Evolutionary conservation across 192 early-diverging fungal genomes (phyloP), one percentile per base, ranked within the genome.

Genomic region (Phlyctochytrium bullatum): DNA sequence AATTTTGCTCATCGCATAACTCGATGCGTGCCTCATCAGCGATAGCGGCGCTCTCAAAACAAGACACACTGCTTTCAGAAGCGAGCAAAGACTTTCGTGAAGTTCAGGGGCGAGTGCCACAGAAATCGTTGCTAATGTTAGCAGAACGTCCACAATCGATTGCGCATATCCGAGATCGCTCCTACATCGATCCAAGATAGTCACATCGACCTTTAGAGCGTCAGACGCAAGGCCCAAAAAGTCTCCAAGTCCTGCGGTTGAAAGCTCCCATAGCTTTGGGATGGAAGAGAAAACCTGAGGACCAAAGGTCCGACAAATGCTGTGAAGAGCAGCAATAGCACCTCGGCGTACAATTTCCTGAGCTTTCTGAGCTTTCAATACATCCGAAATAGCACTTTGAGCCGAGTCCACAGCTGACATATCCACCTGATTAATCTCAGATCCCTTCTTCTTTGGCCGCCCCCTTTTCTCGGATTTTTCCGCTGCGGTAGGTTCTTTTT

Each of bases 21-120:
- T 86, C 0, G 92, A 91, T 54, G 89, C 83, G 66, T 89, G 80
- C 0, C 97, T 86, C 47, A 97, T 81, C 1, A 93, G 80, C 0
- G 92, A 78, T 62, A 83, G 89, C 29, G 81, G 77, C 32, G 90
- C 86, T 14, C 84, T 73, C 25, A 95, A 77, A 25, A 88, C 81
- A 36, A 77, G 80, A 23, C 84, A 76, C 29, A 91, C 81, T 62
- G 86, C 82, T 32, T 86, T 84, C 40, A 97, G 71, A 28, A 94
- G 65, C 2, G 72, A 71, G 4, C 78, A 70, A 25, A 93, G 71
- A 56, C 77, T 69, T 0, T 54, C 56, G 64, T 91, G 88, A 33
- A 95, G 52, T 3, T 70, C 69, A 1, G 35, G 10, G 68, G 87
- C 68, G 1, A 88, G 36, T 14, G 79, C 58, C 3, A 89, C 88